phyloP scores from a whole-genome alignment of 2,329 filamentous ascomycete genomes.

The Penicillium expansum region DNA sequence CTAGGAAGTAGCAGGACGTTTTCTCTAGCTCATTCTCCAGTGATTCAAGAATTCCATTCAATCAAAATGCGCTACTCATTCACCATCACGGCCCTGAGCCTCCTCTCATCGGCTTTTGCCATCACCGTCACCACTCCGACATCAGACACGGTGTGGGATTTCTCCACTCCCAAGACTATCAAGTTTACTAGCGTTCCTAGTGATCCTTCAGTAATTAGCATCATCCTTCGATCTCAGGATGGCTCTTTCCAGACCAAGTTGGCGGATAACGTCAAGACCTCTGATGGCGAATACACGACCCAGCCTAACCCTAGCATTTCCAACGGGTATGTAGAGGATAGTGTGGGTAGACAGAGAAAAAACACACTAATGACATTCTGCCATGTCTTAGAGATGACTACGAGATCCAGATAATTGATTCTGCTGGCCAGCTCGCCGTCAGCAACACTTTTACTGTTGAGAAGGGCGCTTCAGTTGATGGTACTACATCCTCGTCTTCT shows the following conservation, averaged over 20 bases:
- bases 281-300: slow-evolving; percentile 11
- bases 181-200: slow-evolving; percentile 6
- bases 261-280: slow-evolving; percentile 13
- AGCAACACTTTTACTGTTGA: slow-evolving; percentile 10
- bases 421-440: slow-evolving; percentile 10
- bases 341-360: not conserved
- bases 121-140: slow-evolving; percentile 8
- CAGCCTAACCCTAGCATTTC: slow-evolving; percentile 15
- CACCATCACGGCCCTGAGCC: not conserved
- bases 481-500: slow-evolving; percentile 5
- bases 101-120: slow-evolving; percentile 9
- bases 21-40: not conserved
- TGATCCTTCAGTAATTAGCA: slow-evolving; percentile 10
- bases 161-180: slow-evolving; percentile 12
- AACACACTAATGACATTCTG: not conserved
- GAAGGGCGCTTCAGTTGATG: slow-evolving; percentile 8
- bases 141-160: slow-evolving; percentile 7
- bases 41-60: not conserved
- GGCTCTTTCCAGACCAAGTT: slow-evolving; percentile 15
- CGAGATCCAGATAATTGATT: slow-evolving; percentile 14
- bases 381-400: slow-evolving; percentile 4
- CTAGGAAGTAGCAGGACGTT: not conserved
- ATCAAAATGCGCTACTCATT: slow-evolving; percentile 9
- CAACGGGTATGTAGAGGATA: slow-evolving; percentile 8
- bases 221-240: slow-evolving; percentile 10